Conservation (phyloP, 371 early-diverging fungal genomes). For the Paraphysoderma sedebokerense region DNA sequence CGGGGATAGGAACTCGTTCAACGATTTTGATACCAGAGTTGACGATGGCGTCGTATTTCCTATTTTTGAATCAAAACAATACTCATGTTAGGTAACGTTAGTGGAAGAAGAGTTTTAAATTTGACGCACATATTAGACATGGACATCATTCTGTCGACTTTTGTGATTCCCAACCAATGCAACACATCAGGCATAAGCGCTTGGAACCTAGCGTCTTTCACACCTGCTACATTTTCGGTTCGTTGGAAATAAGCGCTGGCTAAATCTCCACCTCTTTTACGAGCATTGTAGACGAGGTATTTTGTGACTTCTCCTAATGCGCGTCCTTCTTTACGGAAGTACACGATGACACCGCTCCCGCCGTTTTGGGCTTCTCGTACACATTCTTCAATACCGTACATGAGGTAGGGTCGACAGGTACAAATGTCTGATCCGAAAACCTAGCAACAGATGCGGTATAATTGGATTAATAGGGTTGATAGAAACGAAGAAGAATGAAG, state of each 20-base stretch:
- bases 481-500: neutral
- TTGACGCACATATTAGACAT: conserved; percentile 17
- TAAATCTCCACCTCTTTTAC: conserved; percentile 80
- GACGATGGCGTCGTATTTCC: conserved; percentile 90
- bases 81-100: neutral
- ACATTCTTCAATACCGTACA: conserved; percentile 82
- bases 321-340: conserved; percentile 39
- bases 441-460: no score
- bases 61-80: neutral
- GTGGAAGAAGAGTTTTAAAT: neutral
- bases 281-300: conserved; percentile 87
- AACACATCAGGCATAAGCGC: conserved; percentile 93
- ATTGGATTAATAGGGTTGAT: no score
- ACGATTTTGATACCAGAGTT: conserved; percentile 76
- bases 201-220: conserved; percentile 95
- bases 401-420: conserved; percentile 87
- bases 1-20: conserved; percentile 81
- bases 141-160: conserved; percentile 81
- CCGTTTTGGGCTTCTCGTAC: conserved; percentile 81
- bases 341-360: conserved; percentile 84
- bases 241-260: conserved; percentile 78
- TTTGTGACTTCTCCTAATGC: conserved; percentile 93
- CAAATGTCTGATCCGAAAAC: conserved; percentile 55
- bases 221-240: conserved; percentile 88
- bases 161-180: conserved; percentile 89